Evolutionary conservation across 768 basidiomycete genomes (phyloP).

Genomic region (Sarcodon sp.): DNA sequence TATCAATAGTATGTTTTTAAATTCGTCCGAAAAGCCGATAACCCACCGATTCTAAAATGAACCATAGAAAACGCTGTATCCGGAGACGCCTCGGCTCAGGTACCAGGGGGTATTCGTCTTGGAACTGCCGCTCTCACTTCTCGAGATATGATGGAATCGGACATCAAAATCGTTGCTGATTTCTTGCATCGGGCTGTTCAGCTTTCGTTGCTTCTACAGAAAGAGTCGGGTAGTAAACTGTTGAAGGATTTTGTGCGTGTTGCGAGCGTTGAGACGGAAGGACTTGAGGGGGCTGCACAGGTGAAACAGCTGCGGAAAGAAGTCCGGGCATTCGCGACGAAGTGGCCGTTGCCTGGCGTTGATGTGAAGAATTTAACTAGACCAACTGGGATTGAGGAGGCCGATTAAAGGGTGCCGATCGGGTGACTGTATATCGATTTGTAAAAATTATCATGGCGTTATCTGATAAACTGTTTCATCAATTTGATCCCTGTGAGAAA

Average conservation of each 20-base stretch:
- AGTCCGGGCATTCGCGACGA: constrained; percentile 68
- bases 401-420: constrained; percentile 9
- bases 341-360: constrained; percentile 92
- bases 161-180: constrained; percentile 76
- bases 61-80: constrained; percentile 85
- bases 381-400: constrained; percentile 50
- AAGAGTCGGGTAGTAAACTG: constrained; percentile 89
- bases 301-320: constrained; percentile 70
- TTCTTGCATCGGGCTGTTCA: constrained; percentile 95
- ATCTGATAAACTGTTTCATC: not conserved
- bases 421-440: not conserved
- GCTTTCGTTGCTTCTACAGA: constrained; percentile 79
- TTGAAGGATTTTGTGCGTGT: constrained; percentile 92
- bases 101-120: constrained; percentile 93
- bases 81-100: constrained; percentile 90
- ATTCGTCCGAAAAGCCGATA: not conserved
- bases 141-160: constrained; percentile 81
- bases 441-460: not conserved
- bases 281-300: constrained; percentile 54
- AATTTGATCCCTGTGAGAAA: no score
- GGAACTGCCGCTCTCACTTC: constrained; percentile 93
- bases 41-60: not conserved
- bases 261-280: constrained; percentile 55
- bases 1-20: constrained; percentile 64
- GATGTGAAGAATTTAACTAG: constrained; percentile 30